phyloP scores from a whole-genome alignment of 2,329 filamentous ascomycete species.

The Stagonosporopsis cucurbitacearum region DNA sequence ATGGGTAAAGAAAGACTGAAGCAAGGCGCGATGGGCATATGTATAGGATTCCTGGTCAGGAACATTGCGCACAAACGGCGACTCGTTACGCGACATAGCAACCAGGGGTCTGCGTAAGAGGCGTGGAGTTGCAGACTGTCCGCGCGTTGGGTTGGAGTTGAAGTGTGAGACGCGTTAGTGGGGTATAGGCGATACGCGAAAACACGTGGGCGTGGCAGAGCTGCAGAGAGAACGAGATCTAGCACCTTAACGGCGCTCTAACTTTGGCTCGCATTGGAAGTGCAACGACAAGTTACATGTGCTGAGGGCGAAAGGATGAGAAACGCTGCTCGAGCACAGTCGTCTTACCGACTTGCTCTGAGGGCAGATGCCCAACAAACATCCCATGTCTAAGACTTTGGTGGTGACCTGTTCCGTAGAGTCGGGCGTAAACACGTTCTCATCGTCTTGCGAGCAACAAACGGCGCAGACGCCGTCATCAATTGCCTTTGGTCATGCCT shows the following conservation, averaged over 20 bases:
- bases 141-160: background rate
- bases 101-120: background rate
- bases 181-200: conserved; percentile 21
- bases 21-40: conserved; percentile 81
- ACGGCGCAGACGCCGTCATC: background rate
- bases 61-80: conserved; percentile 18
- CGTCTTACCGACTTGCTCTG: background rate
- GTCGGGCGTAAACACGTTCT: too few relatives aligned
- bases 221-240: background rate
- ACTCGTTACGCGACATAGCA: conserved; percentile 13
- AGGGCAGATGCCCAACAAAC: background rate
- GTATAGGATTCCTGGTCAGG: conserved; percentile 26
- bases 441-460: too few relatives aligned
- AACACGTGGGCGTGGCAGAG: conserved; percentile 12
- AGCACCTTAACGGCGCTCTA: background rate
- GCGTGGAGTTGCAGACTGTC: background rate
- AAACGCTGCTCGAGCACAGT: background rate
- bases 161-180: conserved; percentile 4
- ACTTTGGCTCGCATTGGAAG: background rate
- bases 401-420: too few relatives aligned
- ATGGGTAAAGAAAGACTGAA: conserved; percentile 84
- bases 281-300: too few relatives aligned
- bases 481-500: background rate
- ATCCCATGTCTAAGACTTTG: too few relatives aligned
- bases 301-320: background rate